A percentile compares a stretch with the other conserved stretches of the same genome.
These are phyloP conservation scores for Fonsecaea erecta DNA, from an alignment of 2,329 filamentous ascomycete genomes.

Conservation along the genomic window DNA sequence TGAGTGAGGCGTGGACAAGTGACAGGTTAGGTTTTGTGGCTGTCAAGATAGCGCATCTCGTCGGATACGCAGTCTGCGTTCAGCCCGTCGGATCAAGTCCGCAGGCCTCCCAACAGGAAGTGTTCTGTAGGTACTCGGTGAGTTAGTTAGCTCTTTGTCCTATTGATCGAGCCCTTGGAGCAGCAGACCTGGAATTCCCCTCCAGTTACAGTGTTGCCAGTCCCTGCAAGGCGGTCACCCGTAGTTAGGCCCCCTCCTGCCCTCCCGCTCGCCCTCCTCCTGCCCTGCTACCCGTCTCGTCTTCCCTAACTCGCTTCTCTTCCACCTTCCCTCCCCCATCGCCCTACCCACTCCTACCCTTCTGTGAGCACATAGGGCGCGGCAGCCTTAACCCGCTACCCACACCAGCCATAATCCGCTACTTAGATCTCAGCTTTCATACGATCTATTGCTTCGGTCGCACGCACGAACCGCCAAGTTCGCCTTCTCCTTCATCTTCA, in stretches of 20 bases:
- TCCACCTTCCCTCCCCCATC: background rate
- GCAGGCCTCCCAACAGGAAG: background rate
- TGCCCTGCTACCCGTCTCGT: background rate
- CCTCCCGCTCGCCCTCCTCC: background rate
- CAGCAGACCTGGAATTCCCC: background rate
- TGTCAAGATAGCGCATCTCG: background rate
- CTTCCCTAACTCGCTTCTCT: background rate
- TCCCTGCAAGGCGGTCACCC: background rate
- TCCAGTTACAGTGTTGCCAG: background rate
- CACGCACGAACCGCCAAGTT: background rate
- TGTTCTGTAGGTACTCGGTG: background rate
- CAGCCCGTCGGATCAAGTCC: background rate
- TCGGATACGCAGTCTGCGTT: background rate
- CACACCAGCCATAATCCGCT: background rate
- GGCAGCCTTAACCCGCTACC: background rate
- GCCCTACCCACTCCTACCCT: background rate
- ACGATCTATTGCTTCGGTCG: background rate
- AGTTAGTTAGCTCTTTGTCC: background rate
- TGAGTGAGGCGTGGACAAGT: background rate
- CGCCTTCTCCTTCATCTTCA: slow-evolving; percentile 1
- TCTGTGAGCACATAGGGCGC: background rate
- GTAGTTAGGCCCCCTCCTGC: background rate
- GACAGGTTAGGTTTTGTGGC: background rate
- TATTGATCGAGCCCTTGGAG: background rate
- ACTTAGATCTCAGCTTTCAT: background rate